A percentile compares a stretch with the other conserved stretches of the same genome.
phyloP scores from a whole-genome alignment of 1,284 basidiomycete genomes.

The Meira miltonrushii region DNA sequence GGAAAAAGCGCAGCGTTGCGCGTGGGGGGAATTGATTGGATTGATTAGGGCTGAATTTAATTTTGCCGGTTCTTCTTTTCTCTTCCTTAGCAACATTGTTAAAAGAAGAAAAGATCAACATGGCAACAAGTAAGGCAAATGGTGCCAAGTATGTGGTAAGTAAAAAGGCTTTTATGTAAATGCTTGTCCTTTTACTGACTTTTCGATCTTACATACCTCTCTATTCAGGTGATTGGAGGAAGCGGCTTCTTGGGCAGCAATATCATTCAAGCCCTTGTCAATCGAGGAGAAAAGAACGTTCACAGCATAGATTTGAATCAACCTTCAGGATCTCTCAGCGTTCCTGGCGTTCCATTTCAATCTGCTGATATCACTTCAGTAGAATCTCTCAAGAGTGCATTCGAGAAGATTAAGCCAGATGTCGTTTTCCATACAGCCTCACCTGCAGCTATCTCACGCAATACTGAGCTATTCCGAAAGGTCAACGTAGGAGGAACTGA shows the following conservation, averaged over 20 bases:
- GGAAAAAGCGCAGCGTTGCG: background rate
- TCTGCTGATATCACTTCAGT: conserved; percentile 45
- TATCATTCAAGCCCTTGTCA: conserved; percentile 40
- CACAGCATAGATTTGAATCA: conserved; percentile 41
- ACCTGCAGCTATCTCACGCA: conserved; percentile 65
- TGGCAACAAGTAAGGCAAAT: background rate
- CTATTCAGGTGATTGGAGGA: conserved; percentile 40
- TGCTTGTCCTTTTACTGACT: background rate
- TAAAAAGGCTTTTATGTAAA: background rate
- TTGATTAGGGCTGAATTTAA: background rate
- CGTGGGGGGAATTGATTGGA: background rate
- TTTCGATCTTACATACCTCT: background rate
- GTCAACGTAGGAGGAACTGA: conserved; percentile 92
- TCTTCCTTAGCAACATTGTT: background rate
- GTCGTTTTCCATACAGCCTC: conserved; percentile 83
- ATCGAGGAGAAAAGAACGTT: conserved; percentile 47
- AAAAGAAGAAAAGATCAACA: background rate
- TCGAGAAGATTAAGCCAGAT: conserved; percentile 13
- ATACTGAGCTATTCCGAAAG: conserved; percentile 69
- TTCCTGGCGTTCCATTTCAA: conserved; percentile 41
- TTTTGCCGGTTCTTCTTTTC: background rate
- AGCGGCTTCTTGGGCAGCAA: conserved; percentile 49
- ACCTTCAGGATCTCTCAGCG: conserved; percentile 16
- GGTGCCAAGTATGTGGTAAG: conserved; percentile 8
- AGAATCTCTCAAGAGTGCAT: conserved; percentile 20